phyloP scores from a whole-genome alignment of 495 filamentous ascomycete genomes.

The Daldinia bambusicola region DNA sequence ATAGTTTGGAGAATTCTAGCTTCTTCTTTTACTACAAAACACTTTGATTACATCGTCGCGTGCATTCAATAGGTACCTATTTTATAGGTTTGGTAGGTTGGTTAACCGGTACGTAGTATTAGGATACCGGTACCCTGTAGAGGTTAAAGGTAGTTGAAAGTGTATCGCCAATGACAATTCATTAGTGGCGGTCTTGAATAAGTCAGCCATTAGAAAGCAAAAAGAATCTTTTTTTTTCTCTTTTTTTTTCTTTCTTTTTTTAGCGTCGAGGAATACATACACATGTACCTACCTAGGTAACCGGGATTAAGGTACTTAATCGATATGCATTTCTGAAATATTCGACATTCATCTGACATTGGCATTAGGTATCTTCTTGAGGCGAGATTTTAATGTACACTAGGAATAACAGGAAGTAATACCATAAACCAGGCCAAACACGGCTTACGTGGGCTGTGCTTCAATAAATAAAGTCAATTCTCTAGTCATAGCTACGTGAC shows the following conservation, averaged over 20 bases:
- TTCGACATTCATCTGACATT: neutral
- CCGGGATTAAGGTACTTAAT: neutral
- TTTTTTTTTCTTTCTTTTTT: neutral
- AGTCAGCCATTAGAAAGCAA: constrained; percentile 46
- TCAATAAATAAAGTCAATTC: constrained; percentile 27
- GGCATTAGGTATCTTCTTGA: no score
- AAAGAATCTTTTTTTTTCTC: neutral
- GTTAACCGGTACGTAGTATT: no score
- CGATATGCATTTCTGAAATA: neutral
- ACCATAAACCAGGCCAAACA: no score
- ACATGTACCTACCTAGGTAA: no score
- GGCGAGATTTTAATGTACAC: no score
- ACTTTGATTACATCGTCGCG: neutral
- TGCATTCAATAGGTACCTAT: neutral
- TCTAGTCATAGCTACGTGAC: constrained; percentile 33
- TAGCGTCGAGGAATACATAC: no score
- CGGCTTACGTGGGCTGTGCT: neutral
- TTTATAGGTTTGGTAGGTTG: no score
- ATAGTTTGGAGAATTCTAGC: neutral
- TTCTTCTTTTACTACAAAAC: neutral
- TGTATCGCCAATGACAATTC: constrained; percentile 4
- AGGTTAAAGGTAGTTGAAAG: no score
- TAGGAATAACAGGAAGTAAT: no score
- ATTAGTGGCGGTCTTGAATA: constrained; percentile 21
- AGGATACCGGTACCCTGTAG: no score